These are phyloP conservation scores for Cordyceps farinosa DNA, from an alignment of 2,329 filamentous ascomycete genomes.

Conservation along the genomic window DNA sequence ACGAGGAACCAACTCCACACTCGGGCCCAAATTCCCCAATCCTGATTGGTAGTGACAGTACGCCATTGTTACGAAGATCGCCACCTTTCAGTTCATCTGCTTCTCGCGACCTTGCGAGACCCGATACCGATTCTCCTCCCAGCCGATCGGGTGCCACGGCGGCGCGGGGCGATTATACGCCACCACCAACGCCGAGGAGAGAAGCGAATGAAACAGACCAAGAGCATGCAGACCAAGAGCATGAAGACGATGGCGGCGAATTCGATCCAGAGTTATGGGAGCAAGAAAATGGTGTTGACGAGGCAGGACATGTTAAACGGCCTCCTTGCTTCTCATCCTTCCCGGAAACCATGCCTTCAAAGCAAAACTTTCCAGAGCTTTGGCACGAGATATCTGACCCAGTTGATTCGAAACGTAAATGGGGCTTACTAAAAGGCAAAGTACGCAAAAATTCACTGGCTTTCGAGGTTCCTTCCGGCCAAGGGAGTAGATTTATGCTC, in stretches of 20 bases:
- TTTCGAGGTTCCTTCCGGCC: neutral
- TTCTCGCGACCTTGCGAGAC: neutral
- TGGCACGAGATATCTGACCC: neutral
- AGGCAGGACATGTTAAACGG: neutral
- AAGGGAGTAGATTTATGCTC: neutral
- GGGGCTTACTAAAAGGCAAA: neutral
- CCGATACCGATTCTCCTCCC: neutral
- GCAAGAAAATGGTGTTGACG: neutral
- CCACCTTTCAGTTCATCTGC: neutral
- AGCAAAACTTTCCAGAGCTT: neutral
- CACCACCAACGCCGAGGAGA: neutral
- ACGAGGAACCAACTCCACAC: too few species aligned
- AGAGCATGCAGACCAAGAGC: neutral
- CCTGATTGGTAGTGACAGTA: too few species aligned
- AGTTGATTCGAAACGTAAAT: neutral
- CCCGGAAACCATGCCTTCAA: neutral
- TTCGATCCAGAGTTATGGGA: neutral
- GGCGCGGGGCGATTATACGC: neutral
- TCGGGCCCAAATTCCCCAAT: too few species aligned
- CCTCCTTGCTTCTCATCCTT: neutral
- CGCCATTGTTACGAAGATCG: too few species aligned
- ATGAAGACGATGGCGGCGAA: neutral
- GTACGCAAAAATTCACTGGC: neutral
- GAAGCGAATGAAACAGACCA: neutral
- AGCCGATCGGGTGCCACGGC: neutral